phyloP scores from a whole-genome alignment of 2,329 filamentous ascomycete genomes.

The Pseudogymnoascus pannorum region DNA sequence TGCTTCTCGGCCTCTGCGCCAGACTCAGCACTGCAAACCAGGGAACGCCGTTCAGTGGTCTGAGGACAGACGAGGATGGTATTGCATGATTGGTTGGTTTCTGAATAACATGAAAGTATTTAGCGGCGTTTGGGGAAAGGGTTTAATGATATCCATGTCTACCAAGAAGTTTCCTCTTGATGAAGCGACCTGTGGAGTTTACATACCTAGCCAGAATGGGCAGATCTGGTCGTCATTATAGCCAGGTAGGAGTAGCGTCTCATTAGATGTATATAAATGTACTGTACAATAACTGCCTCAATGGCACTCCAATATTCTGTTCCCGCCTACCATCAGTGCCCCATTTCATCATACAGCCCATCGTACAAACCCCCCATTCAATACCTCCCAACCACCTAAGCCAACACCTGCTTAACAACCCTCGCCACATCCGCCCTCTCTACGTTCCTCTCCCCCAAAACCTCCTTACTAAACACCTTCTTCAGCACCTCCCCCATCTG shows the following conservation, averaged over 20 bases:
- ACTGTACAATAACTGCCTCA: conserved; percentile 3
- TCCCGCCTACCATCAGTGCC: not conserved
- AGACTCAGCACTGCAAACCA: conserved; percentile 75
- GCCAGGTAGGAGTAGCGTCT: not conserved
- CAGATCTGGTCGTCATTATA: not conserved
- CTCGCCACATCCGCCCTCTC: conserved; percentile 54
- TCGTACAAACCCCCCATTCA: not conserved
- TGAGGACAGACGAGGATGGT: conserved; percentile 51
- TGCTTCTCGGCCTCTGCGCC: conserved; percentile 80
- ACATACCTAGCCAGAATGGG: not conserved
- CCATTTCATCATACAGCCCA: not conserved
- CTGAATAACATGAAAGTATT: conserved; percentile 3
- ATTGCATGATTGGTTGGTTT: conserved; percentile 11
- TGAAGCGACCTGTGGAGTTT: not conserved
- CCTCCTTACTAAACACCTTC: conserved; percentile 44
- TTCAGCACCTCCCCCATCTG: conserved; percentile 58
- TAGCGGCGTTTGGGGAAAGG: not conserved
- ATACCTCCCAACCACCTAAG: not conserved
- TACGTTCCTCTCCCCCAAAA: conserved; percentile 55
- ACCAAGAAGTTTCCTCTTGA: conserved; percentile 7
- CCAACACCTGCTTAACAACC: conserved; percentile 48
- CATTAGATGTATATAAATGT: conserved; percentile 9
- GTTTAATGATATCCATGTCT: conserved; percentile 10
- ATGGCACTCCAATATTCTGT: not conserved
- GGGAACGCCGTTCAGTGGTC: conserved; percentile 57